Evolutionary conservation across 2,329 filamentous ascomycete genomes (phyloP), one percentile per base, ranked within the genome.

Genomic region (Diaporthe sp.): DNA sequence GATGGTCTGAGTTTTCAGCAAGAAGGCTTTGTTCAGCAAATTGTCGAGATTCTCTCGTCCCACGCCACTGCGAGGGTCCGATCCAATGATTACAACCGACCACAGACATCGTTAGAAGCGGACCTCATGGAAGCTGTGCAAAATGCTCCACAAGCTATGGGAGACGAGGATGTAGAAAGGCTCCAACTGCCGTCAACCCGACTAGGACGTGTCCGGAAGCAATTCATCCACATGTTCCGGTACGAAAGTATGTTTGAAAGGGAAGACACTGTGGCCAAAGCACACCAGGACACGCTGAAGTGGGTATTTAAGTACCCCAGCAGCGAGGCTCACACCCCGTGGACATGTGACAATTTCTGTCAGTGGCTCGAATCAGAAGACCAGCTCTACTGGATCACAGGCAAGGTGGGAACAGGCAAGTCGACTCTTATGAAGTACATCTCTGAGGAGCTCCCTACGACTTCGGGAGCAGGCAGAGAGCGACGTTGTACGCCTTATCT

Each of bases 121-220:
- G 57, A 59, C 19, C 57, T 59, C 17, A 37, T 39, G 19, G 10
- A n/a, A 8, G 31, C 34, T n/a, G 1, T n/a, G 34, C 6, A 25
- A 1, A n/a, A 59, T n/a, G 0, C 0, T 15, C 19, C 31, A n/a
- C 31, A 37, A 9, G 0, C 0, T 0, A 37, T n/a, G 15, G 15
- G 2, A n/a, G 57, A 13, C 4, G 57, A 9, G 4, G 57, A n/a
- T 15, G 4, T 22, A 13, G 2, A 7, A 59, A 19, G 57, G 8
- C 19, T 39, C 3, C 7, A 59, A 39, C 4, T 59, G 7, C 39
- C 57, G n/a, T 22, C 57, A 13, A 19, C 1, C 6, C 57, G 57
- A 7, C 57, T 37, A 10, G 2, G 2, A 22, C 31, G 31, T 13
- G 13, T 59, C 19, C 31, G 10, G 3, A 39, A 13, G 10, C 7